phyloP scores from a whole-genome alignment of 495 filamentous ascomycete species.

The Penicillium simplicissimum region DNA sequence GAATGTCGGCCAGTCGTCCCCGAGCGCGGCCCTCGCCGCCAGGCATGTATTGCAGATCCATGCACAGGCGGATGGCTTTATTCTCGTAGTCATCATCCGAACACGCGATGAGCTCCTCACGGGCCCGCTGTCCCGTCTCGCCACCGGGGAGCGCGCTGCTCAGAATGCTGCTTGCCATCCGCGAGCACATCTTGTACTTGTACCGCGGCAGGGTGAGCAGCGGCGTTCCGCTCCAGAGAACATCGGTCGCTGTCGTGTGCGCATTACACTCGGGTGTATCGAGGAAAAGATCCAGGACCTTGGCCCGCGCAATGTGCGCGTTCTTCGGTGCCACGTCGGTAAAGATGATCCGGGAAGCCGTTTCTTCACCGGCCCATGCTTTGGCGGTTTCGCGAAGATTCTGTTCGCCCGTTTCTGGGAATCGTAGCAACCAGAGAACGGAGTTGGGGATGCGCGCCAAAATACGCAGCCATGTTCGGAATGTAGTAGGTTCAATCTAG shows the following conservation, averaged over 20 bases:
- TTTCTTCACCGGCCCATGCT: constrained; percentile 80
- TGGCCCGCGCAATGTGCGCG: constrained; percentile 88
- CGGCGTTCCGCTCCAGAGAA: constrained; percentile 94
- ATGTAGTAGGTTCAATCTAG: constrained; percentile 96
- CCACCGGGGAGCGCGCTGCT: constrained; percentile 79
- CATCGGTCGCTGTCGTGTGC: constrained; percentile 95
- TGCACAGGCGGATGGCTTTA: constrained; percentile 72
- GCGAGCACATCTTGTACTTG: constrained; percentile 97
- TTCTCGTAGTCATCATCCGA: constrained; percentile 82
- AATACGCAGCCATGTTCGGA: constrained; percentile 95
- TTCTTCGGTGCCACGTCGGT: constrained; percentile 97
- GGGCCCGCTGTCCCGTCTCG: constrained; percentile 64
- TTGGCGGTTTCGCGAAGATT: constrained; percentile 79
- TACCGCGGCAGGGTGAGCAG: constrained; percentile 93
- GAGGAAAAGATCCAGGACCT: constrained; percentile 90
- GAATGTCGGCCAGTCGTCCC: constrained; percentile 72
- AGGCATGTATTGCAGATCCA: constrained; percentile 61
- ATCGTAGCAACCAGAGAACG: constrained; percentile 93
- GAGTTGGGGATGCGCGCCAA: constrained; percentile 84
- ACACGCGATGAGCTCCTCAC: constrained; percentile 71
- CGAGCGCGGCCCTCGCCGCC: constrained; percentile 54
- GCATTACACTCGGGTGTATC: constrained; percentile 99
- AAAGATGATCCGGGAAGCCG: constrained; percentile 90
- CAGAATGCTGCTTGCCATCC: constrained; percentile 94
- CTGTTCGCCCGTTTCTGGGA: constrained; percentile 88